Conservation (phyloP, 129 eudicot genomes). For the Mikania micrantha region DNA sequence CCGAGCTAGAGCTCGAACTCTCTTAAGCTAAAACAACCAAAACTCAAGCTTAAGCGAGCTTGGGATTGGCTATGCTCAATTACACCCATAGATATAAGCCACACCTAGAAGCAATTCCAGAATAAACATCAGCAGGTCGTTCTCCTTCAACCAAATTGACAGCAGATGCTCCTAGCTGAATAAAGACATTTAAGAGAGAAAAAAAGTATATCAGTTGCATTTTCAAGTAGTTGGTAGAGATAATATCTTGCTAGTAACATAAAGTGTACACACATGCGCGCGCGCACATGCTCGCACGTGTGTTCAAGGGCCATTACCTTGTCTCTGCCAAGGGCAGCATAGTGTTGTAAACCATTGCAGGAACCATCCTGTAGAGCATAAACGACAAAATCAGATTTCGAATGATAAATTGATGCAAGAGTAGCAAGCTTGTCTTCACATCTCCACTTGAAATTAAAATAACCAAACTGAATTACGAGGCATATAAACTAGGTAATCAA, state of each 20-base stretch:
- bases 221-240: background rate
- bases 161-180: conserved; percentile 86
- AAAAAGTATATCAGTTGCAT: background rate
- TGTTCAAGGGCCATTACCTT: conserved; percentile 46
- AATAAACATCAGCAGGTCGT: conserved; percentile 92
- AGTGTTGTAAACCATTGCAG: conserved; percentile 95
- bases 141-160: conserved; percentile 92
- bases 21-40: too few relatives aligned
- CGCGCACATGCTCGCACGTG: too few relatives aligned
- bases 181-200: background rate
- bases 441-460: background rate
- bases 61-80: too few relatives aligned
- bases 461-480: background rate
- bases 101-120: conserved; percentile 92
- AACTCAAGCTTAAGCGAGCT: too few relatives aligned
- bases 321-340: conserved; percentile 99
- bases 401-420: background rate
- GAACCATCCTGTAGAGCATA: conserved; percentile 75
- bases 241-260: background rate
- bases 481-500: too few relatives aligned
- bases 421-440: background rate
- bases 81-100: too few relatives aligned
- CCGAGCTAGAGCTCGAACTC: too few relatives aligned
- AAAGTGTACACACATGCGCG: background rate
- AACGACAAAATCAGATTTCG: background rate